Evolutionary conservation across 1,284 basidiomycete genomes (phyloP).

Genomic region (Cutaneotrichosporon arboriforme): DNA sequence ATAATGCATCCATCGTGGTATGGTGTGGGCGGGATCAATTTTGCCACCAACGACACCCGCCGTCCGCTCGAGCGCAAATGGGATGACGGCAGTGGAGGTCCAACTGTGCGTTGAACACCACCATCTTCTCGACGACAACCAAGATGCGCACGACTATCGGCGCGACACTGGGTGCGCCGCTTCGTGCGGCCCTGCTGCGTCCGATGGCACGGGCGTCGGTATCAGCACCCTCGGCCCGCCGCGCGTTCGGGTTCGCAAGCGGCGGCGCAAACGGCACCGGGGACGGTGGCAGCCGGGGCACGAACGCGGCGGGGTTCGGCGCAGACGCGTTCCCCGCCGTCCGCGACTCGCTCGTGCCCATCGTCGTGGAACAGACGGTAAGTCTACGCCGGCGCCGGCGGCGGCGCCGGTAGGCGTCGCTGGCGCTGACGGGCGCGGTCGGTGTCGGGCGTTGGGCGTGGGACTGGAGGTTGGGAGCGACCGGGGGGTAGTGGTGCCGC

Average conservation of each 20-base stretch:
- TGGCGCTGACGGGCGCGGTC: no score
- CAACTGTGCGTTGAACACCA: no score
- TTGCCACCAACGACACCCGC: neutral
- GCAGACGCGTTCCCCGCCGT: conserved; percentile 24
- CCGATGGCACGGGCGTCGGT: neutral
- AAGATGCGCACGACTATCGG: neutral
- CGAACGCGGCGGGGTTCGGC: neutral
- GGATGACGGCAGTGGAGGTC: neutral
- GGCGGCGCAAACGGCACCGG: neutral
- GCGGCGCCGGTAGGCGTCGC: no score
- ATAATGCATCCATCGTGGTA: neutral
- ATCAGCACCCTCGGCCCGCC: neutral
- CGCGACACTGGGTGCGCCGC: neutral
- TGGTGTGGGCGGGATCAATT: neutral
- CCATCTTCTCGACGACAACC: no score
- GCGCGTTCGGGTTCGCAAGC: conserved; percentile 5
- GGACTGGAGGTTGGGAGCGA: no score
- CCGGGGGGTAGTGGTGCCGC: no score
- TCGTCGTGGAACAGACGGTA: conserved; percentile 83
- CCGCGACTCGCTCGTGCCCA: conserved; percentile 62
- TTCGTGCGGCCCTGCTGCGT: neutral
- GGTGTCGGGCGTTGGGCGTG: no score
- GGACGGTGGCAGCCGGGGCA: neutral
- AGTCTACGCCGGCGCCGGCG: no score
- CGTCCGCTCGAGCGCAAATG: no score